Base-by-base conservation (phyloP, 305 asterid species). In the Fraxinus latifolia region DNA sequence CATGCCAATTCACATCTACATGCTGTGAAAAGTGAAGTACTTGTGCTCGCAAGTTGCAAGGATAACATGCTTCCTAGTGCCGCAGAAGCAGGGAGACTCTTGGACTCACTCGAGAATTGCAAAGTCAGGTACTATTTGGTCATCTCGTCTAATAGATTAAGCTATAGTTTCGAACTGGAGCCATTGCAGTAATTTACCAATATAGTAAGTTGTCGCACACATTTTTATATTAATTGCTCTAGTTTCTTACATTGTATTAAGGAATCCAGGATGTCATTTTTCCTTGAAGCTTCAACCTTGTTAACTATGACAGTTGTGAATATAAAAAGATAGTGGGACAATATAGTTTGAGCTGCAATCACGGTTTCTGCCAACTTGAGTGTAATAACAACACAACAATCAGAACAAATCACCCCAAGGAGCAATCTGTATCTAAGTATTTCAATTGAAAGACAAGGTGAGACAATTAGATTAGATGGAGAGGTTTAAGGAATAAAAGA, bases 1-100 rank as follows among this genome's bases (percentile, higher is more conserved):
- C 77, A 78, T 77, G 83, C 91, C 11, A 91, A 91, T 83, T 85
- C 91, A 2, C 86, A 80, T 75, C 89, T 91, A 29, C 91, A 85
- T 36, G 85, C 90, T 17, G 80, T 91, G 2, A 82, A 84, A 50
- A 78, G 86, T n/a, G 86, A 91, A 83, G 90, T 84, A 1, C 87
- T 91, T 9, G 82, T 91, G 71, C 86, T 91, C 6, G 90, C 92
- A 73, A 83, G 94, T 77, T 88, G 89, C 39, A 88, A 68, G 62
- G 94, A 91, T 60, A 44, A 65, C 17, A 55, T 91, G 78, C 84
- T 91, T 23, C 94, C 91, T 15, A 91, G 94, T 27, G 70, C 47
- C 81, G 55, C 73, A 0, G 94, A 91, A 79, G 91, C 90, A 12
- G 47, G 19, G 31, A 84, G 91, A 81, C 91, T 90, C 79, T 53